A percentile compares a stretch with the other conserved stretches of the same genome.
phyloP scores from a whole-genome alignment of 2,329 filamentous ascomycete species.

The Mycosphaerella sp. region DNA sequence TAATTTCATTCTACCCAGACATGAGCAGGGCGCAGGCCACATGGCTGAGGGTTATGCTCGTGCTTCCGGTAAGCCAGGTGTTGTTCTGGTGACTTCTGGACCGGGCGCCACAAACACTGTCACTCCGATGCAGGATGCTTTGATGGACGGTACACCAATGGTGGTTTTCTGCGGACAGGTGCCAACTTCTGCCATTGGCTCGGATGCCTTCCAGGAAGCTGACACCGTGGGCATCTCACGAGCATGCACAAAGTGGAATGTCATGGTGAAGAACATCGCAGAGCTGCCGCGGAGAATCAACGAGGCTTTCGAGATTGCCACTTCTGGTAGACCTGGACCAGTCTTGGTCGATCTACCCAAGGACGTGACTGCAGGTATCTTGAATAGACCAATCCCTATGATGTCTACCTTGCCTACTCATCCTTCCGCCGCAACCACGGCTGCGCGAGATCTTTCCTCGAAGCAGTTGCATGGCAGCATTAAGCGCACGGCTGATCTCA shows the following conservation, averaged over 20 bases:
- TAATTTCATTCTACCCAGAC: constrained; percentile 88
- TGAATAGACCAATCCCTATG: constrained; percentile 77
- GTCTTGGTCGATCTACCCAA: constrained; percentile 95
- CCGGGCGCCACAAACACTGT: constrained; percentile 95
- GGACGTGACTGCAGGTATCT: constrained; percentile 82
- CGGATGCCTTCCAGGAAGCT: constrained; percentile 94
- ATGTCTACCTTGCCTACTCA: constrained; percentile 66
- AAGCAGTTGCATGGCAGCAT: constrained; percentile 70
- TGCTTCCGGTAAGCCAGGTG: constrained; percentile 86
- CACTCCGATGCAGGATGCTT: constrained; percentile 91
- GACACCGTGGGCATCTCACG: constrained; percentile 91
- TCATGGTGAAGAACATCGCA: constrained; percentile 93
- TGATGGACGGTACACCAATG: constrained; percentile 92
- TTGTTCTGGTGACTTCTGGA: constrained; percentile 93
- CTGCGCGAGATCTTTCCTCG: constrained; percentile 65
- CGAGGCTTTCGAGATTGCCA: constrained; percentile 97
- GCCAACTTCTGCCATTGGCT: constrained; percentile 79
- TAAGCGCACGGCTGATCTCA: constrained; percentile 66
- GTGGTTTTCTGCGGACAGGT: constrained; percentile 96
- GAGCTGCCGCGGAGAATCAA: constrained; percentile 92
- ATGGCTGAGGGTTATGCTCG: constrained; percentile 98
- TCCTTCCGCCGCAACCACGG: constrained; percentile 78
- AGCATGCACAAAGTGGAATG: constrained; percentile 98
- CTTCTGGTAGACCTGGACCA: constrained; percentile 84
- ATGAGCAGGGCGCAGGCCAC: constrained; percentile 96